Evolutionary conservation across 805 yeast genomes (phyloP).

Genomic region (Pichia insulana): DNA sequence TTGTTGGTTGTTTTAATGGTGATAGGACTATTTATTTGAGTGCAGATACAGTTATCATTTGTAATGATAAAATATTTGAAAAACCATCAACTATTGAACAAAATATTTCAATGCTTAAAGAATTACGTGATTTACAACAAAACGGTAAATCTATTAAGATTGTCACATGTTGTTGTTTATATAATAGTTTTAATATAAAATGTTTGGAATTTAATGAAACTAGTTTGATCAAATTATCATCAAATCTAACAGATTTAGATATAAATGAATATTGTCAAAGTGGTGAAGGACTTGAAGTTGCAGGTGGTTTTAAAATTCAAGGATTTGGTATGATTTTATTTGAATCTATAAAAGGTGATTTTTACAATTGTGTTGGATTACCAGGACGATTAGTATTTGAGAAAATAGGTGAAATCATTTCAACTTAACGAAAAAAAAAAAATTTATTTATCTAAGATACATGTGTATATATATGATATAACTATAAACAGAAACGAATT

Average conservation of each 20-base stretch:
- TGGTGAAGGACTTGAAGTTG: constrained; percentile 72
- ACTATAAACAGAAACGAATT: not conserved
- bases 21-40: constrained; percentile 34
- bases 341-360: constrained; percentile 64
- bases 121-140: constrained; percentile 34
- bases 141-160: constrained; percentile 14
- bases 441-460: not conserved
- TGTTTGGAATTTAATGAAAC: constrained; percentile 9
- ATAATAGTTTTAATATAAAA: not conserved
- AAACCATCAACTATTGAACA: constrained; percentile 59
- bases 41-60: constrained; percentile 74
- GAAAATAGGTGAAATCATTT: constrained; percentile 15
- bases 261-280: constrained; percentile 54
- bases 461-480: not conserved
- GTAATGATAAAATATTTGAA: constrained; percentile 57
- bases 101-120: constrained; percentile 41
- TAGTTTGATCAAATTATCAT: constrained; percentile 32
- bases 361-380: constrained; percentile 77
- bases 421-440: no score
- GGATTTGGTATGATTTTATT: constrained; percentile 62
- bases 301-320: constrained; percentile 90
- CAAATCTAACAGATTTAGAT: constrained; percentile 42
- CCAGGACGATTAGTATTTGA: constrained; percentile 56
- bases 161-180: constrained; percentile 12
- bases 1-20: constrained; percentile 30